A percentile compares a stretch with the other conserved stretches of the same genome.
Evolutionary conservation across 225 moss, liverwort and hornwort genomes (phyloP).

Genomic region (Marchantia polymorpha): DNA sequence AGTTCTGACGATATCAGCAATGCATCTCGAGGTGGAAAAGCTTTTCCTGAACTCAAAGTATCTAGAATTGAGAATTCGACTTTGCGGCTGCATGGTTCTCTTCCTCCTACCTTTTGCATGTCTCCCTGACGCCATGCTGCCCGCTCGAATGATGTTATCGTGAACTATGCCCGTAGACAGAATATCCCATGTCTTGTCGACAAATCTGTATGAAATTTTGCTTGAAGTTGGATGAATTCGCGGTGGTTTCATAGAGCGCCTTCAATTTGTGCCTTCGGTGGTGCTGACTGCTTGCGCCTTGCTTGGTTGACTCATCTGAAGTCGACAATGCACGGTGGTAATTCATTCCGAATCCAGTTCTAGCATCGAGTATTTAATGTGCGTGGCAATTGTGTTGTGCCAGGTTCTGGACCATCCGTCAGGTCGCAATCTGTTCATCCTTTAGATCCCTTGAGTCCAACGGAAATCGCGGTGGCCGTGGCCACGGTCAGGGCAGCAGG

Average conservation of each 20-base stretch:
- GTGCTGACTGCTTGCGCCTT: not conserved
- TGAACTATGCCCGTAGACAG: not conserved
- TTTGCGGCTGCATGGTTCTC: not conserved
- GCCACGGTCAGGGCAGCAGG: slow-evolving; percentile 91
- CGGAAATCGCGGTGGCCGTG: slow-evolving; percentile 92
- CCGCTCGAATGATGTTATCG: not conserved
- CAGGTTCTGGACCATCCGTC: slow-evolving; percentile 59
- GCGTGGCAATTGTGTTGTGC: not conserved
- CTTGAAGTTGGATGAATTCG: not conserved
- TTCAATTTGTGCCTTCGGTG: not conserved
- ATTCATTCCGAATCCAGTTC: not conserved
- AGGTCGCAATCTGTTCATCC: slow-evolving; percentile 89
- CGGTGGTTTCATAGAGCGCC: not conserved
- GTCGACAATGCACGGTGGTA: not conserved
- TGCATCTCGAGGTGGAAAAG: not conserved
- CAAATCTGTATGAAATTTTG: not conserved
- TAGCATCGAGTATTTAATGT: not conserved
- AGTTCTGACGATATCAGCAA: not conserved
- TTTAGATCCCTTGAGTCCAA: slow-evolving; percentile 79
- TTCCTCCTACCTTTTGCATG: not conserved
- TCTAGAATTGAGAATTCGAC: no score
- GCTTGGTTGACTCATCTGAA: not conserved
- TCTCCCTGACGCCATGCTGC: not conserved
- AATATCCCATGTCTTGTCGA: not conserved
- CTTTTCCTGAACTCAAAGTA: no score